A percentile compares a stretch with the other conserved stretches of the same genome.
Evolutionary conservation across 208 protist genomes (phyloP).

Genomic region (Trypanosomatidae sp.): DNA sequence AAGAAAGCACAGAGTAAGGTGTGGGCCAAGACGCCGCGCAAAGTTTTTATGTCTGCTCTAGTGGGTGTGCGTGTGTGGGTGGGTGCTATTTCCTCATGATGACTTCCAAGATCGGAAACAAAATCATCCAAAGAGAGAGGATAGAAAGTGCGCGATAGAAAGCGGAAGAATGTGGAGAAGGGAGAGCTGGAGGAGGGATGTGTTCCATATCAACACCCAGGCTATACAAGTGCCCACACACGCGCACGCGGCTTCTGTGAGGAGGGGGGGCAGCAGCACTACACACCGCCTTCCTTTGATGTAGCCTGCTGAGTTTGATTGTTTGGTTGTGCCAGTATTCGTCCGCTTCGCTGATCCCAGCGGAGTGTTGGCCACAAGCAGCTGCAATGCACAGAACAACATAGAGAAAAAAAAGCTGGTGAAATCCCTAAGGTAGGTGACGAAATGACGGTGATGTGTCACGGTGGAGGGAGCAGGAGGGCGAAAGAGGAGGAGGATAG

Average conservation of each 20-base stretch:
- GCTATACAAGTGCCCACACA: background rate
- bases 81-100: background rate
- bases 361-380: background rate
- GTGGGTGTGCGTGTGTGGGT: background rate
- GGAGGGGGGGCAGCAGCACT: background rate
- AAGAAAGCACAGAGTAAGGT: background rate
- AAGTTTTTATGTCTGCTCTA: background rate
- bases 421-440: background rate
- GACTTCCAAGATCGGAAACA: background rate
- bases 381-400: background rate
- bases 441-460: background rate
- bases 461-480: background rate
- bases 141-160: background rate
- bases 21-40: background rate
- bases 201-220: background rate
- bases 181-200: background rate
- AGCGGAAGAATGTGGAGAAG: background rate
- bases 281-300: background rate
- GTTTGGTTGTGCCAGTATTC: background rate
- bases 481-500: background rate
- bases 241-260: conserved; percentile 3
- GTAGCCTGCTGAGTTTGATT: background rate
- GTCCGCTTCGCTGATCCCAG: background rate
- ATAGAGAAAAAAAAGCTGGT: background rate
- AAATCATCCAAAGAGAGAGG: background rate